phyloP scores from a whole-genome alignment of 2,329 filamentous ascomycete genomes.

The Colletotrichum tamarilloi region DNA sequence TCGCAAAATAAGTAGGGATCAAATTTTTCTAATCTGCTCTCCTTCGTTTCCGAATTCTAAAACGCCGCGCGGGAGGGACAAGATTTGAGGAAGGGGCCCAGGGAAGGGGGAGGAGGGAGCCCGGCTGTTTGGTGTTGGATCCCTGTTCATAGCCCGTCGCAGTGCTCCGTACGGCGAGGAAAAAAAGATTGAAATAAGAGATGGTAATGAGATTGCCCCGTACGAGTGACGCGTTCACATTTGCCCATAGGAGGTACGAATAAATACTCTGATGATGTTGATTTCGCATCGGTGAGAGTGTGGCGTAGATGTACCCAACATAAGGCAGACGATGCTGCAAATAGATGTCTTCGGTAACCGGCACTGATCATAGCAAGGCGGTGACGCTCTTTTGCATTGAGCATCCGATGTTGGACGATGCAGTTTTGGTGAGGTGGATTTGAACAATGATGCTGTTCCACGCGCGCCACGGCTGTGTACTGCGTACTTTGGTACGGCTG shows the following conservation, averaged over 20 bases:
- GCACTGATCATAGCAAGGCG: not conserved
- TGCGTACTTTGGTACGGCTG: not conserved
- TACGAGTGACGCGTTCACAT: constrained; percentile 9
- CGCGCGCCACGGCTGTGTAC: too few species aligned
- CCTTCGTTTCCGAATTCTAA: constrained; percentile 1
- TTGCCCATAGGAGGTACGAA: not conserved
- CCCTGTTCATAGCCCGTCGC: not conserved
- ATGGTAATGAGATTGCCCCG: constrained; percentile 1
- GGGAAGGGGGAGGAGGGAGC: constrained; percentile 23
- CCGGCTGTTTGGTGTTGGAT: not conserved
- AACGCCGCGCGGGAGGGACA: not conserved
- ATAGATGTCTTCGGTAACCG: not conserved
- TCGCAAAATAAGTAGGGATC: too few species aligned
- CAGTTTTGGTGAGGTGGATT: not conserved
- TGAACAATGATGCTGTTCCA: not conserved
- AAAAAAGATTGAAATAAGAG: not conserved
- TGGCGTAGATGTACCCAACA: not conserved
- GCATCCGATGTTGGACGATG: not conserved
- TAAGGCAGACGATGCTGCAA: not conserved
- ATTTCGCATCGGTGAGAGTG: not conserved
- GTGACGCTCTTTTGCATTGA: not conserved
- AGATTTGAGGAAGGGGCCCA: not conserved
- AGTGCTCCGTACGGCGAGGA: not conserved
- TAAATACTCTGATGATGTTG: not conserved
- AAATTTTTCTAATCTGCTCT: not conserved